Base-by-base conservation (phyloP, 306 rosid genomes). In the Cercis canadensis region DNA sequence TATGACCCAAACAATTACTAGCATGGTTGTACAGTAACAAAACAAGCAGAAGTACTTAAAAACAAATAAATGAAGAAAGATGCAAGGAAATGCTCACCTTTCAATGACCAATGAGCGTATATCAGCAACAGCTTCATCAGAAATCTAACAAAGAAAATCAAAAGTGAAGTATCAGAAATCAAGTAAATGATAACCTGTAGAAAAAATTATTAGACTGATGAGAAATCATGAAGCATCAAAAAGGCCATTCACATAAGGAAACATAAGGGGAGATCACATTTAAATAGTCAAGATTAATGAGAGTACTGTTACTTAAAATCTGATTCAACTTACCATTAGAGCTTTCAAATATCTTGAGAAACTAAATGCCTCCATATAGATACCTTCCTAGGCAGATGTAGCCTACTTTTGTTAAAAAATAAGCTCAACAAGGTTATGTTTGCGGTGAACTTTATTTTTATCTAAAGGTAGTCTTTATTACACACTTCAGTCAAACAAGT, bases 51-150 rank as follows among this genome's bases (percentile, higher is more conserved):
- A 64, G 62, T 52, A 49, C 57, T 37, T 40, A 37, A 68, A 57
- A 32, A 45, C 62, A 46, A 73, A 62, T 50, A 59, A 61, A 70
- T 17, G 19, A 15, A 65, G 15, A 67, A 59, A 75, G 14, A 40
- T 59, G 52, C 19, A 41, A 55, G 46, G 65, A 75, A 75, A 65
- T 50, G 44, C 33, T 44, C 75, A 94, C 97, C 97, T 91, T 81
- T 91, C 87, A 76, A 59, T 53, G 59, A 91, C 81, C 75, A 91
- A 65, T 41, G 89, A 80, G 80, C 96, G 91, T 76, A 94, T 79
- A 69, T 67, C 82, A 65, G 74, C 75, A 11, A 92, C 87, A 70
- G 99, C 96, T 80, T 87, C 99, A 67, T 86, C 92, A 78, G 99
- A 89, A 75, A 94, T 87, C 99, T 94, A 83, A 56, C 70, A 69